A percentile compares a stretch with the other conserved stretches of the same genome.
phyloP scores from a whole-genome alignment of 2,329 filamentous ascomycete species.

The Lecanicillium sp. region DNA sequence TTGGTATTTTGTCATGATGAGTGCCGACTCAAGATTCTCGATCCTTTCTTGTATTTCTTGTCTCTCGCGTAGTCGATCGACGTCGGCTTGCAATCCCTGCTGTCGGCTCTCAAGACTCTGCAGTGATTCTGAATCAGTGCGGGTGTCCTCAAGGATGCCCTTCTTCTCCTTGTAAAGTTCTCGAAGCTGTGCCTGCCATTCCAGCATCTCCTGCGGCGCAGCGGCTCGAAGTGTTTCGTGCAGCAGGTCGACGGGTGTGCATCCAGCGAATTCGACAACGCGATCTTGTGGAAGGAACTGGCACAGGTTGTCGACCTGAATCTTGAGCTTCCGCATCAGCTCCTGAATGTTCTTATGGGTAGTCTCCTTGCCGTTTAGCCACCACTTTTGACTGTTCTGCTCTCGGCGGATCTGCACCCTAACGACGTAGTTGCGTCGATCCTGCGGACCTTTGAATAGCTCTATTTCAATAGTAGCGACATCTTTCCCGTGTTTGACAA shows the following conservation, averaged over 20 bases:
- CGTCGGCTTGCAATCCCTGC: slow-evolving; percentile 66
- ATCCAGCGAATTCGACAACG: slow-evolving; percentile 84
- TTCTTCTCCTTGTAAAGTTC: slow-evolving; percentile 61
- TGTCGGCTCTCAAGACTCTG: slow-evolving; percentile 66
- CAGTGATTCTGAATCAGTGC: slow-evolving; percentile 54
- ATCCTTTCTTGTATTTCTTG: slow-evolving; percentile 59
- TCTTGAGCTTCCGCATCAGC: slow-evolving; percentile 65
- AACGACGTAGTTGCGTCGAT: slow-evolving; percentile 62
- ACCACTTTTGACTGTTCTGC: slow-evolving; percentile 74
- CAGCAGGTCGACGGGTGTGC: slow-evolving; percentile 74
- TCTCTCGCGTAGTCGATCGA: slow-evolving; percentile 73
- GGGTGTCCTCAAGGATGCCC: slow-evolving; percentile 47
- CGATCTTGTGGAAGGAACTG: slow-evolving; percentile 96
- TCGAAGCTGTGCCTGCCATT: slow-evolving; percentile 71
- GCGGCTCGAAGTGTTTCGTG: slow-evolving; percentile 83
- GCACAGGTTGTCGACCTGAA: slow-evolving; percentile 96
- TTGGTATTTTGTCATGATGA: slow-evolving; percentile 59
- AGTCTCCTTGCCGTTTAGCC: slow-evolving; percentile 59
- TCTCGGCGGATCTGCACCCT: slow-evolving; percentile 71
- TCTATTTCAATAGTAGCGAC: slow-evolving; percentile 86
- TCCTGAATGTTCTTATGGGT: slow-evolving; percentile 57
- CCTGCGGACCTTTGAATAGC: slow-evolving; percentile 57
- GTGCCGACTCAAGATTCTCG: slow-evolving; percentile 54
- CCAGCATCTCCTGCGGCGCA: slow-evolving; percentile 70
- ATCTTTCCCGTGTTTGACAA: slow-evolving; percentile 80